Evolutionary conservation across 2,329 filamentous ascomycete species (phyloP), one percentile per base, ranked within the genome.

Genomic region (Sarocladium kiliense): DNA sequence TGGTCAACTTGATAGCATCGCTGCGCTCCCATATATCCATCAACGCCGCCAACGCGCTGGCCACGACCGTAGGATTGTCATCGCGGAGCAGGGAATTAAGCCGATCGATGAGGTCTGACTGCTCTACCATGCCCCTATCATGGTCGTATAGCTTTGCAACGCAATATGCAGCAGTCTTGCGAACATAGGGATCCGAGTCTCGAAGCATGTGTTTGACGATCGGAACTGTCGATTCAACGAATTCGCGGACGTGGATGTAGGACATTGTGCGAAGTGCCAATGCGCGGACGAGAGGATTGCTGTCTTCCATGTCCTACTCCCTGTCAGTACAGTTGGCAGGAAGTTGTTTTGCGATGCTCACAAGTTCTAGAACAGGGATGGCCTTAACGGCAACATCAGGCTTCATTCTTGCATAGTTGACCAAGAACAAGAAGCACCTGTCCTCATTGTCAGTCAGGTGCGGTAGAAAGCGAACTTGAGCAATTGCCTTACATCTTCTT

Each of bases 21-120:
- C 92, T 97, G 57, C 93, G 82, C 70, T 97, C 94, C 94, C 94
- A 99, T 51, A 99, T 97, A 71, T 99, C 94, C 84, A 96, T 94
- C 65, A 99, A 71, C 34, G 89, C 81, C 25, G 94, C 93, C 59
- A 99, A 74, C 6, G 95, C 92, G 68, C 92, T 97, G 11, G 94
- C 93, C 21, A 99, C 93, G 2, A 99, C 94, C 0, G 94, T 99
- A 0, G 94, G 93, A 66, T 99, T 99, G 69, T 97, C 93, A 63
- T 99, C 94, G 65, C 91, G 85, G 55, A 99, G 75, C 77, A 99
- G 87, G 42, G 82, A 78, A 71, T 99, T 99, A 45, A 99, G 78
- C 59, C 87, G 82, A 66, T 97, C 92, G 63, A 99, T 97, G 53
- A 99, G 77, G 68, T 96, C 91, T 18, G 92, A 96, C 47, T 77